Evolutionary conservation across 768 basidiomycete species (phyloP).

Genomic region (Phanerochaete sordida): DNA sequence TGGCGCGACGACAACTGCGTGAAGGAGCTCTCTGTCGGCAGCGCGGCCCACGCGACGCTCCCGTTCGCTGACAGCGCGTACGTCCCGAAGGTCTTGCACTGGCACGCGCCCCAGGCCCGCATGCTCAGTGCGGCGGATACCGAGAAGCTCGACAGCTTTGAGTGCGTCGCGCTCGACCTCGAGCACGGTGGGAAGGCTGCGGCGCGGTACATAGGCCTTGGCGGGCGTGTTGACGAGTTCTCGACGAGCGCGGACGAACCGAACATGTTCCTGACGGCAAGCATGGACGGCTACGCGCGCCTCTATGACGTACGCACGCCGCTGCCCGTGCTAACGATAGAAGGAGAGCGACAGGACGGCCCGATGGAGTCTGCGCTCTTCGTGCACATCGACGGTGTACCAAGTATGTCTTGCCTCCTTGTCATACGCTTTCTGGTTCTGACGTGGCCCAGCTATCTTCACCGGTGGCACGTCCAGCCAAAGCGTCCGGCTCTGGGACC

Average conservation of each 20-base stretch:
- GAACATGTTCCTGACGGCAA: constrained; percentile 33
- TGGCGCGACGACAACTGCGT: constrained; percentile 14
- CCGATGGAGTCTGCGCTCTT: constrained; percentile 10
- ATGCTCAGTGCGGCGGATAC: constrained; percentile 3
- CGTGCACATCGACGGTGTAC: constrained; percentile 4
- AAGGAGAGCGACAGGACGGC: constrained; percentile 15
- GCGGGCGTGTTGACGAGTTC: constrained; percentile 28
- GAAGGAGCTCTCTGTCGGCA: constrained; percentile 10
- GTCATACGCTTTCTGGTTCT: not conserved
- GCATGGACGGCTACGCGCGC: constrained; percentile 35
- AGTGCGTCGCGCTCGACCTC: constrained; percentile 27
- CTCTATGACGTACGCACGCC: constrained; percentile 36
- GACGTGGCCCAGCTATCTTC: constrained; percentile 22
- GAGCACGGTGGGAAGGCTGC: constrained; percentile 31
- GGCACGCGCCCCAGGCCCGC: constrained; percentile 11
- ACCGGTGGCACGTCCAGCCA: constrained; percentile 27
- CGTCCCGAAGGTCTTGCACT: not conserved
- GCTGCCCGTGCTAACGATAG: constrained; percentile 34
- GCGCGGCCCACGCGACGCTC: not conserved
- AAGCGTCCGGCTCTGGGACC: constrained; percentile 40
- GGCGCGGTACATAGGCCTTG: constrained; percentile 36
- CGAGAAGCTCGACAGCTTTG: constrained; percentile 2
- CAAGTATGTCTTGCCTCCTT: not conserved
- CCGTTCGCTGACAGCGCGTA: not conserved
- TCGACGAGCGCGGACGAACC: constrained; percentile 33